Percentiles rank a stretch among this genome's conserved stretches.
Conservation (phyloP, 2,329 filamentous ascomycete species). For the Colletotrichum salicis region DNA sequence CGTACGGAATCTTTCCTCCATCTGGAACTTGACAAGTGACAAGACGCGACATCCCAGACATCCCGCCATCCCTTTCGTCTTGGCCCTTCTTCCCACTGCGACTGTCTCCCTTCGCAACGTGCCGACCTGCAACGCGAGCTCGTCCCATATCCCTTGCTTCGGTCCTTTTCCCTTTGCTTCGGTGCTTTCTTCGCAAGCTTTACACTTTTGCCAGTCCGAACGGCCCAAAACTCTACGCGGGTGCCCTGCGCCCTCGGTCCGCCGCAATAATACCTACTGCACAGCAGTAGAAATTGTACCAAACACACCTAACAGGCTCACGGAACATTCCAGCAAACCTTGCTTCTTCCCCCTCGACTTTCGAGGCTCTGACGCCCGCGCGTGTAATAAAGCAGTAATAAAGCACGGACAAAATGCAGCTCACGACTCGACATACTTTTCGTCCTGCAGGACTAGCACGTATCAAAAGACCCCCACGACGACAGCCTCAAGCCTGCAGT, state of each 20-base stretch:
- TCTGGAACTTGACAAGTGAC: conserved; percentile 34
- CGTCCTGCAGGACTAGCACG: conserved; percentile 12
- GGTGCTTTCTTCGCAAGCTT: background rate
- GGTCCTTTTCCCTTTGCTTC: conserved; percentile 2
- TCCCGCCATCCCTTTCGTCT: conserved; percentile 5
- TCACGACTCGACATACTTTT: conserved; percentile 32
- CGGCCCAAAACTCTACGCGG: background rate
- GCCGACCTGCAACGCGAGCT: background rate
- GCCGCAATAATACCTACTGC: background rate
- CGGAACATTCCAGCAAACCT: conserved; percentile 30
- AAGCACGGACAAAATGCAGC: background rate
- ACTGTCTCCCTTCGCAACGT: background rate
- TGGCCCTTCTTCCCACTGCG: background rate
- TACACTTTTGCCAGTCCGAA: background rate
- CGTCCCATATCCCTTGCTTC: conserved; percentile 13
- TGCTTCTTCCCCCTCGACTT: background rate
- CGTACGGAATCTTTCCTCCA: conserved; percentile 2
- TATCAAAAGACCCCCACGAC: conserved; percentile 12
- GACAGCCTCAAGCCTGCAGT: background rate
- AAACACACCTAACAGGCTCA: background rate
- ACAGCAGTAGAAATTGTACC: background rate
- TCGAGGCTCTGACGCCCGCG: background rate
- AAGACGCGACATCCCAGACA: conserved; percentile 27
- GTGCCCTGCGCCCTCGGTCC: background rate
- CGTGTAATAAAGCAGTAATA: background rate